These are phyloP conservation scores for Protomyces pachydermus DNA, from an alignment of 1,139 yeast genomes.

Conservation along the genomic window DNA sequence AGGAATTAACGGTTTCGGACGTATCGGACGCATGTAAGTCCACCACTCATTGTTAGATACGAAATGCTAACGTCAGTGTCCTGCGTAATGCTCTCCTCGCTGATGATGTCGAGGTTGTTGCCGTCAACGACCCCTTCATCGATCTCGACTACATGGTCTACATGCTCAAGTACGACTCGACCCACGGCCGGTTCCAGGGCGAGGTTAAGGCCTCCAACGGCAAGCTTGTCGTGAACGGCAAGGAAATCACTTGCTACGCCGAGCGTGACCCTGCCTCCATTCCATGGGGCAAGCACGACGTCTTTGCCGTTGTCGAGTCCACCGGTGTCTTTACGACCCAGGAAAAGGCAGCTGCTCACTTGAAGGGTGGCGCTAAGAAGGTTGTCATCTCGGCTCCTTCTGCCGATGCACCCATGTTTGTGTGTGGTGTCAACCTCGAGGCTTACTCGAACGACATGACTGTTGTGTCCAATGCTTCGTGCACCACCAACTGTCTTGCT, in stretches of 20 bases:
- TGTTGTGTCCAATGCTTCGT: slow-evolving; percentile 79
- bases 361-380: slow-evolving; percentile 84
- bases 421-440: slow-evolving; percentile 73
- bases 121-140: slow-evolving; percentile 80
- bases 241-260: slow-evolving; percentile 62
- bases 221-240: slow-evolving; percentile 60
- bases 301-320: slow-evolving; percentile 73
- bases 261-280: slow-evolving; percentile 73
- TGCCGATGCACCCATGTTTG: slow-evolving; percentile 84
- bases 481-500: slow-evolving; percentile 88
- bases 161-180: slow-evolving; percentile 85
- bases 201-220: slow-evolving; percentile 57
- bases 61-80: slow-evolving; percentile 35
- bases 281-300: slow-evolving; percentile 78
- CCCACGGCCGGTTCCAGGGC: slow-evolving; percentile 73
- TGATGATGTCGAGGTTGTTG: slow-evolving; percentile 68
- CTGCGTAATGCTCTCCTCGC: slow-evolving; percentile 69
- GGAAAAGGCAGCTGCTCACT: slow-evolving; percentile 74
- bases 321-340: slow-evolving; percentile 81
- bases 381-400: slow-evolving; percentile 86
- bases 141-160: slow-evolving; percentile 77
- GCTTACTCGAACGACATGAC: slow-evolving; percentile 64
- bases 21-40: slow-evolving; percentile 68
- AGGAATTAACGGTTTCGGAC: slow-evolving; percentile 51
- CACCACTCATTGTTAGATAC: neutral